Evolutionary conservation across 208 protist genomes (phyloP), one percentile per base, ranked within the genome.

Genomic region (Leishmania tropica): DNA sequence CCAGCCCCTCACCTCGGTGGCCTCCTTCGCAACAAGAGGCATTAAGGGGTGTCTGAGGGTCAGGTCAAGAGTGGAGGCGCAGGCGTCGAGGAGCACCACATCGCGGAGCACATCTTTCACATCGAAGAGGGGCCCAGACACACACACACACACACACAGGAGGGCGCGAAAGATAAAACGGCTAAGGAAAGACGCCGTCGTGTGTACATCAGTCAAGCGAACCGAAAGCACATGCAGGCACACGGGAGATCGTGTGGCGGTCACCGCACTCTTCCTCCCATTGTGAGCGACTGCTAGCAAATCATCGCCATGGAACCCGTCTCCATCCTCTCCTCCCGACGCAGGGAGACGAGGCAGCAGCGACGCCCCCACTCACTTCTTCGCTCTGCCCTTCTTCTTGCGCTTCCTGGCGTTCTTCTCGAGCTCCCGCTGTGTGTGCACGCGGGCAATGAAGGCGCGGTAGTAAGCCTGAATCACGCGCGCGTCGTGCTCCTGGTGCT

Each of bases 401-500:
- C 77, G 42, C 76, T 88, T 93, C 74, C 76, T 85, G 35, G 47
- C 6, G 58, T 78, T 76, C 67, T 85, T 85, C 77, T 94, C 90
- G 47, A 84, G 67, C 76, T 89, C 80, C 75, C 83, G 78, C 47
- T 89, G 84, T 2, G 86, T 70, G 11, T 88, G 85, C 42, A 91
- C 78, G 2, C 95, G 90, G 0, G 87, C 83, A 13, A 88, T 76
- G 83, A 90, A 95, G 60, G 92, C 83, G 24, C 95, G 88, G 83
- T 92, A 97, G 88, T 94, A 98, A 0, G 93, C 94, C 88, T 98
- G 95, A 42, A 98, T 85, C 17, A 95, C 90, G n/a, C 87, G 84
- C 17, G 94, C 90, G 58, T 88, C 80, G 73, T 94, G 78, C 62
- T 88, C 83, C 76, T 81, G 79, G 4, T 76, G 76, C 79, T 87